These are phyloP conservation scores for Pharus latifolius DNA, from an alignment of 176 grass and related monocot genomes.

Conservation along the genomic window DNA sequence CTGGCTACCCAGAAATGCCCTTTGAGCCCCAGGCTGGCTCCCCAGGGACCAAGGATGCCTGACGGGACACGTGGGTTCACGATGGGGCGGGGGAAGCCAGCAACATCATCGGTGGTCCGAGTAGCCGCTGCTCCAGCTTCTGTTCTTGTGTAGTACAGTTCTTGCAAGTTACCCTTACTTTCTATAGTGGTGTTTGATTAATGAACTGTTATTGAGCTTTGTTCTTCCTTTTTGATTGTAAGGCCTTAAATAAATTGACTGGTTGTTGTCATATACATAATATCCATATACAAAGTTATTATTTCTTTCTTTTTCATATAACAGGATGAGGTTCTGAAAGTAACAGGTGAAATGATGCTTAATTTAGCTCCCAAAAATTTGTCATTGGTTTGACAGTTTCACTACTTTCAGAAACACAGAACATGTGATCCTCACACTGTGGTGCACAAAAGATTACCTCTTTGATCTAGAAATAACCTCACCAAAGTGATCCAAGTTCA, in stretches of 20 bases:
- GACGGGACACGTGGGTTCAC: conserved; percentile 65
- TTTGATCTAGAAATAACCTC: conserved; percentile 32
- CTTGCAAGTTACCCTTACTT: conserved; percentile 10
- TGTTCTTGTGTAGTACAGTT: conserved; percentile 16
- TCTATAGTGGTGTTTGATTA: not conserved
- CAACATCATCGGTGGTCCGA: not conserved
- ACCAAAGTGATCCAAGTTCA: conserved; percentile 26
- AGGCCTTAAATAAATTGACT: conserved; percentile 30
- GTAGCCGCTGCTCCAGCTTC: conserved; percentile 11
- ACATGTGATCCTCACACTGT: too few relatives aligned
- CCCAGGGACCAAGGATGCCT: conserved; percentile 58
- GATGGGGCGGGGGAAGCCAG: conserved; percentile 50
- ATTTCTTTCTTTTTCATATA: not conserved
- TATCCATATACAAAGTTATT: not conserved
- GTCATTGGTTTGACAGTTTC: not conserved
- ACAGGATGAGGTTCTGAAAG: not conserved
- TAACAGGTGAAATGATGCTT: not conserved
- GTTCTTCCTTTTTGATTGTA: not conserved
- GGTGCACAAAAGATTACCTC: too few relatives aligned
- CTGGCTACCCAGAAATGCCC: conserved; percentile 25
- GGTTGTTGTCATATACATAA: not conserved
- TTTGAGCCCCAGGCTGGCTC: conserved; percentile 31
- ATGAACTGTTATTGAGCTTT: not conserved
- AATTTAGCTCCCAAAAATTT: not conserved
- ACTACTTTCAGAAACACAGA: too few relatives aligned